Base-by-base conservation (phyloP, 1,139 yeast species). In the Geotrichum restrictum region DNA sequence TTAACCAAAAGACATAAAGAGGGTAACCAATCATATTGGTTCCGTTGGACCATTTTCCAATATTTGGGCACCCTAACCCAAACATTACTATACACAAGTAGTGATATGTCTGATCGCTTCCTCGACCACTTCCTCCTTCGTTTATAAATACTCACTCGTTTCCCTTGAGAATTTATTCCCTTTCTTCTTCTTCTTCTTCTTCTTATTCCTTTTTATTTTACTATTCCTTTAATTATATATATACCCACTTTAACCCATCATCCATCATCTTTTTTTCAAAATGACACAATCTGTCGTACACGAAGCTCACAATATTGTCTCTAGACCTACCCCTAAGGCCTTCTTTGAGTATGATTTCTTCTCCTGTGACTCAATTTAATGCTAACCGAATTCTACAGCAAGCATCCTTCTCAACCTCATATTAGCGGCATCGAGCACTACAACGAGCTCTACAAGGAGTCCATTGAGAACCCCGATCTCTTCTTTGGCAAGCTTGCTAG, bases 401-500 rank as follows among this genome's bases (percentile, higher is more conserved):
- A 68, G 48, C 74, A 70, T 60, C 74, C 73, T 3, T 52, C 61
- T 16, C 57, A 63, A 45, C 72, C 74, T 37, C 76, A 74, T 56
- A 60, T 73, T 45, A 61, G 64, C 63, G 63, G 72, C 56, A 60
- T 87, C 60, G 86, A 81, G n/a, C 84, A 88, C 59, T 93, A 91
- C 76, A 73, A 79, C 57, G 72, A 78, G 60, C 71, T 89, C 74
- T 88, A 93, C 75, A 70, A 80, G 56, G 77, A 88, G 74, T 87
- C 96, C 37, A 81, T 93, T 63, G 72, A 78, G 56, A 81, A 88
- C 65, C 98, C 98, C 53, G 88, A 82, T 60, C 79, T 72, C 44
- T 93, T 93, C 71, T 93, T 88, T 68, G 95, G 94, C 52, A 81
- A 85, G 44, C 74, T 81, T 73, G 98, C 96, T 55, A 80, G 79